Evolutionary conservation across 2,329 filamentous ascomycete genomes (phyloP).

Genomic region (Venturia pyrina): DNA sequence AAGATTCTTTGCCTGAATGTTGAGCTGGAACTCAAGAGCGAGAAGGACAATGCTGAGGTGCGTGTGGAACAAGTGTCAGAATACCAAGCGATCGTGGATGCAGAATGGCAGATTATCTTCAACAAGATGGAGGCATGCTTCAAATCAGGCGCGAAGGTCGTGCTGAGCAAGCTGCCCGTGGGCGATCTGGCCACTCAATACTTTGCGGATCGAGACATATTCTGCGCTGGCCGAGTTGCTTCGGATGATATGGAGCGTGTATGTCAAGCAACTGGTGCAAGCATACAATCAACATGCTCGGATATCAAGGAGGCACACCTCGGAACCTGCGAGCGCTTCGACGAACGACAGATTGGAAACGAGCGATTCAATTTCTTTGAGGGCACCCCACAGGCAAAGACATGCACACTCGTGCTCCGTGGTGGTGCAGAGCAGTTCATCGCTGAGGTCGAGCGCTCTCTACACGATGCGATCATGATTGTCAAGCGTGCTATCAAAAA

Average conservation of each 20-base stretch:
- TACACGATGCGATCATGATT: constrained; percentile 99
- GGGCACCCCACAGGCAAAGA: constrained; percentile 89
- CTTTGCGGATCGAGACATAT: constrained; percentile 95
- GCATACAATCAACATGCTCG: constrained; percentile 89
- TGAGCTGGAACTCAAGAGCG: constrained; percentile 94
- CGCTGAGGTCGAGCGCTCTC: constrained; percentile 90
- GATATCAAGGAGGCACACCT: constrained; percentile 85
- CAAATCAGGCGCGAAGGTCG: constrained; percentile 92
- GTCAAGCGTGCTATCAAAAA: constrained; percentile 97
- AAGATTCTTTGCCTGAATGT: constrained; percentile 98
- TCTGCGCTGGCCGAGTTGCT: constrained; percentile 90
- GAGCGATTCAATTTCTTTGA: constrained; percentile 99
- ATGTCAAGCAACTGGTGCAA: constrained; percentile 86
- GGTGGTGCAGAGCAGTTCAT: constrained; percentile 99
- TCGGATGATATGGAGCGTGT: constrained; percentile 93
- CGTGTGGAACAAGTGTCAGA: constrained; percentile 96
- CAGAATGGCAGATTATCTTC: constrained; percentile 99
- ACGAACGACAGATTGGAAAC: constrained; percentile 93
- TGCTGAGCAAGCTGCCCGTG: constrained; percentile 93
- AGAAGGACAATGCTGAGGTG: constrained; percentile 98
- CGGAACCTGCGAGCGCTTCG: constrained; percentile 80
- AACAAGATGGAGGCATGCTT: constrained; percentile 95
- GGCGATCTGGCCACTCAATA: constrained; percentile 95
- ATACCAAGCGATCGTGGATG: constrained; percentile 98
- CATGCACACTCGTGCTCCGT: constrained; percentile 88